Evolutionary conservation across 257 asterid species (phyloP).

Genomic region (Solanum appendiculatum): DNA sequence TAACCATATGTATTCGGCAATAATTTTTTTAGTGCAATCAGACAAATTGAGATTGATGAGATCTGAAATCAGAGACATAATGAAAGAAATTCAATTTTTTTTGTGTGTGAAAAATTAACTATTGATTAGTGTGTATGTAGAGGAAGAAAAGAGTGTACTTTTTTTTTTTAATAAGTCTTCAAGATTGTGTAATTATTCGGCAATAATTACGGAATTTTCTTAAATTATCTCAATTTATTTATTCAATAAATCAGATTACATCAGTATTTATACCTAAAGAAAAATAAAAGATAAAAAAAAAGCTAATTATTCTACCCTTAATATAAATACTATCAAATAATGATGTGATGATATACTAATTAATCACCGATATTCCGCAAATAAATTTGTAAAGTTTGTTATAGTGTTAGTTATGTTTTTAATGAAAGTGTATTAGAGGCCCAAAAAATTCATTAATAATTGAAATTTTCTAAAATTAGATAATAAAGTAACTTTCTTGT

Average conservation of each 20-base stretch:
- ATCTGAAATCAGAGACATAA: slow-evolving; percentile 52
- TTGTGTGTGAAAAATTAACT: neutral
- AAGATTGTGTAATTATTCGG: neutral
- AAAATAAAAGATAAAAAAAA: no score
- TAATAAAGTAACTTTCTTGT: neutral
- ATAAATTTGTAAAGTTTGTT: neutral
- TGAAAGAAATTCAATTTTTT: neutral
- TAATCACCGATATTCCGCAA: no score
- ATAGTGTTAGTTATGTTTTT: neutral
- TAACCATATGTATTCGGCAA: slow-evolving; percentile 74
- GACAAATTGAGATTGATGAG: slow-evolving; percentile 58
- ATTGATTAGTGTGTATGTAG: neutral
- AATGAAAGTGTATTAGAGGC: neutral
- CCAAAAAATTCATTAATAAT: neutral
- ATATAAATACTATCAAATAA: no score
- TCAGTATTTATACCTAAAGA: no score
- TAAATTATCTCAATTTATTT: no score
- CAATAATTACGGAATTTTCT: neutral
- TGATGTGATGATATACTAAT: neutral
- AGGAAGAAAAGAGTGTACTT: neutral
- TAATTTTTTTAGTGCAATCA: slow-evolving; percentile 38
- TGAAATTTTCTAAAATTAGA: neutral
- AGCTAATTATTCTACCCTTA: no score
- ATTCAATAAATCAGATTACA: no score
- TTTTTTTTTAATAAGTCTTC: neutral